Percentiles rank a stretch among this genome's conserved stretches.
These are phyloP conservation scores for Lepraria neglecta DNA, from an alignment of 495 filamentous ascomycete species.

Conservation along the genomic window DNA sequence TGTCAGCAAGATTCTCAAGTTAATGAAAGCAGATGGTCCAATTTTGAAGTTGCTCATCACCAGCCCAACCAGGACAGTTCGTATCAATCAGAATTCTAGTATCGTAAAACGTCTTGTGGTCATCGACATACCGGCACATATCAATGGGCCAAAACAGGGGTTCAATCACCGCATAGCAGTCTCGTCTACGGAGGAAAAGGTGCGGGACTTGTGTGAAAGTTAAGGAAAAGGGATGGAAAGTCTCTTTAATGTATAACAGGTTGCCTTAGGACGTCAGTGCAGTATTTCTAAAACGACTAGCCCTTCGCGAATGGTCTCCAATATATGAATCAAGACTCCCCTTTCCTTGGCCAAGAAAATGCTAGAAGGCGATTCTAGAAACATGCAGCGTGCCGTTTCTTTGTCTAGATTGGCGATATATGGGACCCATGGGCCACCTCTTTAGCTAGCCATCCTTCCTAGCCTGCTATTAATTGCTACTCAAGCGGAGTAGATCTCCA, in stretches of 20 bases:
- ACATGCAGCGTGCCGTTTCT: too few species aligned
- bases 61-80: slow-evolving; percentile 15
- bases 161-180: slow-evolving; percentile 9
- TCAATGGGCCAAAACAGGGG: slow-evolving; percentile 20
- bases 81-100: slow-evolving; percentile 1
- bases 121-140: slow-evolving; percentile 13
- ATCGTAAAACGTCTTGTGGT: background rate
- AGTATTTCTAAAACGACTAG: too few species aligned
- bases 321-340: too few species aligned
- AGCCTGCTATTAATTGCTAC: too few species aligned
- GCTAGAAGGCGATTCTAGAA: too few species aligned
- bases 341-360: too few species aligned
- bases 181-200: slow-evolving; percentile 6
- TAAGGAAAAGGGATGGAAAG: background rate
- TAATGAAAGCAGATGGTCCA: slow-evolving; percentile 9
- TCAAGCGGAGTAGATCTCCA: too few species aligned
- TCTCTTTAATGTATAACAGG: background rate
- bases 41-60: slow-evolving; percentile 17
- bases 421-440: too few species aligned
- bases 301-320: too few species aligned
- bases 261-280: too few species aligned
- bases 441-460: too few species aligned
- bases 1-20: slow-evolving; percentile 9
- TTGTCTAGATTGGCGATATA: too few species aligned
- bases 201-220: background rate